A percentile compares a stretch with the other conserved stretches of the same genome.
phyloP scores from a whole-genome alignment of 768 basidiomycete species.

The Mycena venus region DNA sequence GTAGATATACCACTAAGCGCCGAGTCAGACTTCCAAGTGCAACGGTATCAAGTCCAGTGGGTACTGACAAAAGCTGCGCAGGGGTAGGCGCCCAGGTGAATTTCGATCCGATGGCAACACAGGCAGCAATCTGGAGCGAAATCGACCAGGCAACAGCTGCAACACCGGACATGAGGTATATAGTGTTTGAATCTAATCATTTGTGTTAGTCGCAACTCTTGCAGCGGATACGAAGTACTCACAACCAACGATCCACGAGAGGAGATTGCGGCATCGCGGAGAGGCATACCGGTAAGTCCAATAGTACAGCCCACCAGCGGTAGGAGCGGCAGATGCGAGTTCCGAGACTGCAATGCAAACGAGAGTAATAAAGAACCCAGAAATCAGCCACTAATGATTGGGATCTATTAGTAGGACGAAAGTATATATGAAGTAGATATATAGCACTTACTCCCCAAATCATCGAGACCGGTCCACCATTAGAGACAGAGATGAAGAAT shows the following conservation, averaged over 20 bases:
- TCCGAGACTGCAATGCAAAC: slow-evolving; percentile 66
- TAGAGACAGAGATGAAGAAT: slow-evolving; percentile 34
- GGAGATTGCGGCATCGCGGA: slow-evolving; percentile 63
- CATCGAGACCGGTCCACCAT: slow-evolving; percentile 65
- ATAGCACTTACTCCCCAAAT: slow-evolving; percentile 56
- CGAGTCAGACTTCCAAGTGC: neutral
- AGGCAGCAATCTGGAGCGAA: slow-evolving; percentile 41
- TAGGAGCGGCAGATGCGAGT: slow-evolving; percentile 63
- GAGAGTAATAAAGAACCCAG: slow-evolving; percentile 59
- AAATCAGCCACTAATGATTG: slow-evolving; percentile 54
- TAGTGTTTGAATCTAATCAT: slow-evolving; percentile 61
- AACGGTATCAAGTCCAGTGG: neutral
- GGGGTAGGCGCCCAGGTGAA: slow-evolving; percentile 37
- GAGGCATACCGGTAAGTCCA: slow-evolving; percentile 62
- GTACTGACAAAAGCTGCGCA: slow-evolving; percentile 34
- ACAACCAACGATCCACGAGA: slow-evolving; percentile 76
- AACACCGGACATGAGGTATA: slow-evolving; percentile 28
- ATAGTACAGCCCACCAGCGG: slow-evolving; percentile 67
- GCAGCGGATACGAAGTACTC: slow-evolving; percentile 35
- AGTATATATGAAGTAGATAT: neutral
- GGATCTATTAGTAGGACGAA: slow-evolving; percentile 37
- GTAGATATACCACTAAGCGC: neutral
- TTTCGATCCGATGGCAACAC: slow-evolving; percentile 24
- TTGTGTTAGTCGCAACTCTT: neutral
- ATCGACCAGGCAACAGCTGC: slow-evolving; percentile 66